phyloP scores from a whole-genome alignment of 129 eudicot species.

The Kitagawia praeruptora region DNA sequence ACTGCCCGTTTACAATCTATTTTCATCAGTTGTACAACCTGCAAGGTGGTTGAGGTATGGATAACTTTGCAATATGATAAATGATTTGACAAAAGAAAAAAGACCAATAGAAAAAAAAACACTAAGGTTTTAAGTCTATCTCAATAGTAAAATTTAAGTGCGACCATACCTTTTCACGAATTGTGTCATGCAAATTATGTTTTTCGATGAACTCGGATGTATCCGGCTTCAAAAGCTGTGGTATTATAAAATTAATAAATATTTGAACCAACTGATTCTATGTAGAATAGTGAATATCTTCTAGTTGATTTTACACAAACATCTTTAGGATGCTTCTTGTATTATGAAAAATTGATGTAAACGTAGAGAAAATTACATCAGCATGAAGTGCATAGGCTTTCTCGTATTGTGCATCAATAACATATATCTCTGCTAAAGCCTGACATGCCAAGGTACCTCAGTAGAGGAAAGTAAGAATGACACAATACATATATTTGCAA shows the following conservation, averaged over 20 bases:
- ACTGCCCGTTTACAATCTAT: conserved; percentile 76
- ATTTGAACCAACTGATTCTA: background rate
- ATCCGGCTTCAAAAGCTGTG: conserved; percentile 87
- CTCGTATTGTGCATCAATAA: conserved; percentile 77
- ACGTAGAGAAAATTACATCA: conserved; percentile 54
- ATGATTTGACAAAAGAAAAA: background rate
- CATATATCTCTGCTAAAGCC: conserved; percentile 96
- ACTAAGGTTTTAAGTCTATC: background rate
- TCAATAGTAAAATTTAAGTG: background rate
- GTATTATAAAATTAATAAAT: conserved; percentile 13
- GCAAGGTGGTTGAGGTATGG: conserved; percentile 15
- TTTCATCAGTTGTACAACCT: conserved; percentile 87
- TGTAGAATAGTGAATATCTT: background rate
- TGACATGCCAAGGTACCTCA: conserved; percentile 23
- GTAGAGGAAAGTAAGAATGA: conserved; percentile 13
- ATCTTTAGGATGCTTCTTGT: conserved; percentile 1
- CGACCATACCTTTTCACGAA: conserved; percentile 77
- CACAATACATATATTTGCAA: conserved; percentile 3
- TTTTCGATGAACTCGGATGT: conserved; percentile 84
- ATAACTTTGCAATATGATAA: conserved; percentile 1
- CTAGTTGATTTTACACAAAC: conserved; percentile 8
- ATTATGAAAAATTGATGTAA: background rate
- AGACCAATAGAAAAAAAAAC: conserved; percentile 1
- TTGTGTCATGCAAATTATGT: conserved; percentile 70
- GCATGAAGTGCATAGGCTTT: conserved; percentile 92